Conservation (phyloP, 176 grass and related monocot species). For the Triticum aestivum region IWGSC_CS_RefSeq_v2.1 NC_057814.1:25560533-25561032, state of each 20-base stretch:
- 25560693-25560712: slow-evolving; percentile 48
- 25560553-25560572: slow-evolving; percentile 32
- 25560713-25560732: slow-evolving; percentile 53
- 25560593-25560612: slow-evolving; percentile 19
- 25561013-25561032: background rate
- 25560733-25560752: slow-evolving; percentile 57
- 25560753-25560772: slow-evolving; percentile 38
- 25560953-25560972: background rate
- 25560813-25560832: slow-evolving; percentile 41
- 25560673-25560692: slow-evolving; percentile 32
- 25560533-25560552: slow-evolving; percentile 26
- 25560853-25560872: slow-evolving; percentile 49
- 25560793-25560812: slow-evolving; percentile 44
- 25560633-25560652: slow-evolving; percentile 16
- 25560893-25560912: background rate
- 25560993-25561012: too few species aligned
- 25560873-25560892: slow-evolving; percentile 33
- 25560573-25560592: slow-evolving; percentile 17
- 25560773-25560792: slow-evolving; percentile 38
- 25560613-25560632: slow-evolving; percentile 27
- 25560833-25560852: slow-evolving; percentile 31
- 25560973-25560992: background rate
- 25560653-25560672: slow-evolving; percentile 8
- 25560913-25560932: background rate
- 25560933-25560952: background rate